Base-by-base conservation (phyloP, 768 basidiomycete species). In the Coprinopsis cinerea region DNA sequence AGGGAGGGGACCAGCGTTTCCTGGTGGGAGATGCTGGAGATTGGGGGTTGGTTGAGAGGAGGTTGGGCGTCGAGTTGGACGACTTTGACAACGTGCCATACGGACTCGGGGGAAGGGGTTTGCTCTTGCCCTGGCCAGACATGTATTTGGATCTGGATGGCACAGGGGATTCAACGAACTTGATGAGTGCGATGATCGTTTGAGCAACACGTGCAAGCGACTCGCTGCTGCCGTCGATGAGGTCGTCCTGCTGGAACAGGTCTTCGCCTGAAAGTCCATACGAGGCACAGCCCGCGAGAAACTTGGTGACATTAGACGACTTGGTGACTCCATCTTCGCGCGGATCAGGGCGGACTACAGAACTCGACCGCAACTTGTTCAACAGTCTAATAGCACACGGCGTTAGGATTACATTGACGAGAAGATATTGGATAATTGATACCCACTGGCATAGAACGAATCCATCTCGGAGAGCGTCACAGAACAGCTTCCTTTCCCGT, bases 401-500 rank as follows among this genome's bases (percentile, higher is more conserved):
- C 35, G 48, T 25, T 36, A 43, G 47, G n/a, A n/a, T 17, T 24
- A 44, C 26, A 20, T 40, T 41, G 30, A n/a, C 46, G 24, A 44
- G n/a, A 34, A 51, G 44, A 49, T 55, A 23, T 17, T 51, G 36
- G 34, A 45, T 54, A 28, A 47, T 10, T 17, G 39, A 48, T 23
- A 82, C 92, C 70, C 61, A 94, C 92, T 89, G 84, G 81, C 92
- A 93, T 20, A 95, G 75, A 18, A 94, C 78, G 64, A 83, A 86
- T 1, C 92, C 92, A 68, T 95, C 92, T 57, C 81, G 69, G 48
- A 94, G 62, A 0, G 87, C 82, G 47, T 92, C 88, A 27, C 74
- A 71, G 59, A 93, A 95, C 26, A 79, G 63, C 47, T 73, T 75
- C 54, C 85, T 70, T 65, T 93, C 88, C 59, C 83, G 73, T 55